Base-by-base conservation (phyloP, 352 stramenopile genomes). In the Phytophthora cactorum region DNA sequence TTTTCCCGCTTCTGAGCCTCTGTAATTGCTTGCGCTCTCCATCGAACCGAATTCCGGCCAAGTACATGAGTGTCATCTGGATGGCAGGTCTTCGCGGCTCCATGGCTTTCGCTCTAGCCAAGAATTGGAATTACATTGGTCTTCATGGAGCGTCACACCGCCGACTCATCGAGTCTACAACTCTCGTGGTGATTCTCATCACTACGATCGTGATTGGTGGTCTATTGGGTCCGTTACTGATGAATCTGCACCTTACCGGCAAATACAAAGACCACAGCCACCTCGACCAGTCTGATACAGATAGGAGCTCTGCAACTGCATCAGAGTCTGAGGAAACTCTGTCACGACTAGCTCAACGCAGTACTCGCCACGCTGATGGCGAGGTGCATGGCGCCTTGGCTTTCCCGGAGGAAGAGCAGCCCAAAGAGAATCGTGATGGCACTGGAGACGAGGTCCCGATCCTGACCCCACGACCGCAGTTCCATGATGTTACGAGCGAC, bases 71-170 rank as follows among this genome's bases (percentile, higher is more conserved):
- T 17, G 84, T 91, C 28, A 94, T 98, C 50, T 98, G 92, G 91
- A 96, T 98, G 56, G 88, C 92, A 10, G 96, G 96, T 32, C 77
- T 99, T 44, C 89, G 96, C 29, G 96, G 96, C 36, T 97, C 96
- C 12, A 97, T 99, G 51, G 89, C 94, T 12, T 99, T 98, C 63
- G 91, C 93, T 25, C 81, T 97, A 29, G 88, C 87, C 22, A 94
- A 94, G 70, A 94, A 86, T 52, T 96, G 88, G 88, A 87, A 81
- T 43, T 93, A 93, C 62, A 73, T 92, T 59, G 86, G 86, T 8
- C 66, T 89, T 44, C 59, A 89, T 44, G 82, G 86, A 25, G 68
- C 62, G 12, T 93, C 84, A 6, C 88, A 96, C 56, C 85, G 83
- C 22, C 90, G 90, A 46, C 70, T 96, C 4, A 90, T 96, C 43